A percentile compares a stretch with the other conserved stretches of the same genome.
Conservation (phyloP, 805 yeast species). For the Lipomyces orientalis region DNA sequence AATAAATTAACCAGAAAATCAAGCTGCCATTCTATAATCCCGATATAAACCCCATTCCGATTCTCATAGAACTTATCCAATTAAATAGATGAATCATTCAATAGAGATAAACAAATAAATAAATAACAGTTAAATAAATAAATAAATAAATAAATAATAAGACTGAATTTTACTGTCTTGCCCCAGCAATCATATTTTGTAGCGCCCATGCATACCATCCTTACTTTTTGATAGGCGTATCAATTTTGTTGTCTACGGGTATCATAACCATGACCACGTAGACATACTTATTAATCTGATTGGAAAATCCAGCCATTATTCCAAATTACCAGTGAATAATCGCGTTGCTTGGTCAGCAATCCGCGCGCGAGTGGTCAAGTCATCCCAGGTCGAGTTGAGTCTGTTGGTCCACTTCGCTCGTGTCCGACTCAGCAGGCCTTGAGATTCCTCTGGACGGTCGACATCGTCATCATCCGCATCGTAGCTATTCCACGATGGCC, state of each 20-base stretch:
- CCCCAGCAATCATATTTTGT: too few relatives aligned
- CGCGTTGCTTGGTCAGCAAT: conserved; percentile 32
- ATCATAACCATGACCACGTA: background rate
- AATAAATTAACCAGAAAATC: background rate
- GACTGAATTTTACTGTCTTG: too few relatives aligned
- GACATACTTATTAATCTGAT: background rate
- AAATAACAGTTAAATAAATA: too few relatives aligned
- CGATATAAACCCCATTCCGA: too few relatives aligned
- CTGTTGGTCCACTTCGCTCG: conserved; percentile 30
- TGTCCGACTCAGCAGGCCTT: conserved; percentile 30
- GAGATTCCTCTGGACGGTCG: conserved; percentile 28
- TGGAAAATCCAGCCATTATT: background rate
- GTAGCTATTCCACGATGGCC: conserved; percentile 31
- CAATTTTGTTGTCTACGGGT: background rate
- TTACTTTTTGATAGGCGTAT: background rate
- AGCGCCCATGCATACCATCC: too few relatives aligned
- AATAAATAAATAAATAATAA: too few relatives aligned
- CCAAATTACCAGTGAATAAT: conserved; percentile 9
- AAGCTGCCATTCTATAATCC: background rate
- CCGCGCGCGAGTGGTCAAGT: conserved; percentile 30
- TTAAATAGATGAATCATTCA: too few relatives aligned
- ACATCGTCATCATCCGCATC: conserved; percentile 36
- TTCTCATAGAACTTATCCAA: too few relatives aligned
- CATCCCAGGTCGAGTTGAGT: conserved; percentile 35
- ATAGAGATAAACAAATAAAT: too few relatives aligned